Base-by-base conservation (phyloP, 768 basidiomycete genomes). In the Mycena kentingensis region DNA sequence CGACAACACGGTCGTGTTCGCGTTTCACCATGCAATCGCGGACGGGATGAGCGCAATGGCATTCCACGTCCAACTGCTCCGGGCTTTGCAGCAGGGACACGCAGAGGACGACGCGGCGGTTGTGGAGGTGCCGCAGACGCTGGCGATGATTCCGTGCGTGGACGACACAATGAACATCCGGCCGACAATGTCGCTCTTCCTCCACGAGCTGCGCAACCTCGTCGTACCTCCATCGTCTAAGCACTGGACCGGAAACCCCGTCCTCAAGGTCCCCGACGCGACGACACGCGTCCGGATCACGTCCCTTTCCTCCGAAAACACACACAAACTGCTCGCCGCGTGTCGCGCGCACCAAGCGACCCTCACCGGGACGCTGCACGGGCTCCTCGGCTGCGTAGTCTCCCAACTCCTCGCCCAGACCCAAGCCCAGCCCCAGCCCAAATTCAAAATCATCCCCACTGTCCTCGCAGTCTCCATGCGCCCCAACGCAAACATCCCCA, bases 21-120 rank as follows among this genome's bases (percentile, higher is more conserved):
- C 63, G 25, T 71, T 64, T 50, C 71, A 73, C 44, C 76, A 77
- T 49, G 51, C 55, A 42, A 69, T 76, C 43, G 70, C 67, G 2
- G 76, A 77, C 49, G 76, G 74, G 2, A 60, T 69, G 51, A 75
- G 73, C 47, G 68, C 69, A 10, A 53, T 69, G 26, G 68, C 70
- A 0, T 73, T 75, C 47, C 76, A 75, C 49, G 58, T 58, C 22
- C 42, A 65, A 7, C 64, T 77, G 7, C 44, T 69, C 13, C 34
- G 54, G 2, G 67, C 71, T 2, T 62, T 77, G 1, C 64, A 67
- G 49, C 39, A 45, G n/a, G 8, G 27, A 1, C 5, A n/a, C 7
- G 10, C 5, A 19, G 19, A n/a, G 15, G 11, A 32, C 10, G 22
- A 43, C 15, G 29, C 43, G 1, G 25, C 57, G 10, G 47, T 47